Percentiles rank a stretch among this genome's conserved stretches.
phyloP scores from a whole-genome alignment of 805 yeast species.

The Henningerozyma blattae region DNA sequence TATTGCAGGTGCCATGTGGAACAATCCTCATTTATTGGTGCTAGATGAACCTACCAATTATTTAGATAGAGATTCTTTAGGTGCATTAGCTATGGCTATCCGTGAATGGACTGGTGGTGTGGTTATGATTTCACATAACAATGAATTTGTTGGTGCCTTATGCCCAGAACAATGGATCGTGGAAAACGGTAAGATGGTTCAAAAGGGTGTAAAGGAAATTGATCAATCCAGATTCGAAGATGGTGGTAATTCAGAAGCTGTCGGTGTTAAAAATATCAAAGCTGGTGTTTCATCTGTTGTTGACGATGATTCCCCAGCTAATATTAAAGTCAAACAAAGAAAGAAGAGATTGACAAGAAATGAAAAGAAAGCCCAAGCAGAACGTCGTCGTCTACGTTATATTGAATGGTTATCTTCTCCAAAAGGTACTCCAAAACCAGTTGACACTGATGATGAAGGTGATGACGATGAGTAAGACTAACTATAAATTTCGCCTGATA shows the following conservation, averaged over 20 bases:
- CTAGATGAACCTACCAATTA: constrained; percentile 98
- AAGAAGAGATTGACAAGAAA: constrained; percentile 98
- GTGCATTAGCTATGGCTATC: constrained; percentile 94
- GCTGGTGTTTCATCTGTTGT: constrained; percentile 32
- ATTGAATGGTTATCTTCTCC: constrained; percentile 92
- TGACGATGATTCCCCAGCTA: constrained; percentile 88
- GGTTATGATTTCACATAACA: constrained; percentile 95
- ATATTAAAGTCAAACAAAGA: constrained; percentile 82
- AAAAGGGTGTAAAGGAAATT: constrained; percentile 66
- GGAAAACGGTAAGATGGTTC: constrained; percentile 81
- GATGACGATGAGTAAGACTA: constrained; percentile 8
- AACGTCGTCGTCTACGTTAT: constrained; percentile 88
- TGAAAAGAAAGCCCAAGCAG: constrained; percentile 82
- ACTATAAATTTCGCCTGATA: neutral
- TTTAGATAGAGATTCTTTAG: constrained; percentile 93
- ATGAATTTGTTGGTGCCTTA: constrained; percentile 91
- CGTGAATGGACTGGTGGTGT: constrained; percentile 99
- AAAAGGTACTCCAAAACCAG: constrained; percentile 95
- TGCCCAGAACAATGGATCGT: constrained; percentile 99
- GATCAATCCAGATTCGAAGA: constrained; percentile 78
- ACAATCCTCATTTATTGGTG: constrained; percentile 92
- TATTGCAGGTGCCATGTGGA: constrained; percentile 99
- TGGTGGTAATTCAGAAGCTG: constrained; percentile 42
- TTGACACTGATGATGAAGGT: constrained; percentile 81
- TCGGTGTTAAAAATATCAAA: constrained; percentile 36